Conservation (phyloP, 495 filamentous ascomycete genomes). For the Aspergillus diversus region DNA sequence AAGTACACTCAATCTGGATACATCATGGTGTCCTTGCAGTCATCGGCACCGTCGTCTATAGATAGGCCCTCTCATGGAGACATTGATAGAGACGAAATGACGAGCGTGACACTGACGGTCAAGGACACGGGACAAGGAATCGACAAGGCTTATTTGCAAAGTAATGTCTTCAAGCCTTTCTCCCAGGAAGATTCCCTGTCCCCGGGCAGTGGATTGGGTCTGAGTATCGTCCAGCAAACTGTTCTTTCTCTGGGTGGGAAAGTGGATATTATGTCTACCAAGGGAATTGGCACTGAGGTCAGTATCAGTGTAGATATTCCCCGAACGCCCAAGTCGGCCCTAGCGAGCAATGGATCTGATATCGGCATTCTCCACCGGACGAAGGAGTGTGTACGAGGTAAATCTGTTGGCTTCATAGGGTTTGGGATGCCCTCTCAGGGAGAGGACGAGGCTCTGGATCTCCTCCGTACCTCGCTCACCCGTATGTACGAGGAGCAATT, state of each 20-base stretch:
- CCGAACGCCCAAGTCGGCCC: constrained; percentile 1
- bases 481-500: constrained; percentile 14
- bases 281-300: constrained; percentile 25
- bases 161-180: constrained; percentile 49
- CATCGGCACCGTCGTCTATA: background rate
- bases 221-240: constrained; percentile 49
- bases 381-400: background rate
- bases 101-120: constrained; percentile 20
- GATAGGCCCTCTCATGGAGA: background rate
- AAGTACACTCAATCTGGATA: constrained; percentile 50
- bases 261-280: constrained; percentile 42
- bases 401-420: constrained; percentile 12
- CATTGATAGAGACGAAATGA: background rate
- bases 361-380: background rate
- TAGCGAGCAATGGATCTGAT: background rate
- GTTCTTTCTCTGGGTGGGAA: constrained; percentile 43
- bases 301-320: constrained; percentile 7
- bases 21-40: constrained; percentile 34
- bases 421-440: background rate
- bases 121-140: constrained; percentile 42
- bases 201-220: constrained; percentile 47
- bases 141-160: constrained; percentile 44
- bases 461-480: constrained; percentile 11
- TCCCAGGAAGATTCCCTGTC: constrained; percentile 51
- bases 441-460: background rate